These are phyloP conservation scores for Cordyceps cateniannulata DNA, from an alignment of 2,329 filamentous ascomycete genomes.

Conservation along the genomic window DNA sequence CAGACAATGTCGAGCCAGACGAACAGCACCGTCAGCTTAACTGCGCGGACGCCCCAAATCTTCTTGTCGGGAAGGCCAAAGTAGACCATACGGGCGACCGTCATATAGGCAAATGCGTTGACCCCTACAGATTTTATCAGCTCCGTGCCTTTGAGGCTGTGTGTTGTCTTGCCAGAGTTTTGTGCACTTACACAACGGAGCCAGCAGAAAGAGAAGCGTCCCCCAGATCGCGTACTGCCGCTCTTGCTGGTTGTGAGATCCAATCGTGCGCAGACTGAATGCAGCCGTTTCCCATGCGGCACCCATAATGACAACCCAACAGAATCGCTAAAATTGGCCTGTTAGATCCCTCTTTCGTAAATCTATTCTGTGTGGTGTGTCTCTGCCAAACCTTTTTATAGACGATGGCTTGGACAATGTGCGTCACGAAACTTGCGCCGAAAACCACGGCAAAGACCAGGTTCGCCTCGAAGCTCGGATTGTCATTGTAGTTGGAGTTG, in stretches of 20 bases:
- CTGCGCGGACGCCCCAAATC: slow-evolving; percentile 28
- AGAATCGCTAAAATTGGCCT: slow-evolving; percentile 22
- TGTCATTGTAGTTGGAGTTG: slow-evolving; percentile 26
- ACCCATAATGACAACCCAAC: slow-evolving; percentile 36
- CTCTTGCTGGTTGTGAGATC: slow-evolving; percentile 32
- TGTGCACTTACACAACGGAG: slow-evolving; percentile 30
- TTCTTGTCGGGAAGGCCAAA: slow-evolving; percentile 31
- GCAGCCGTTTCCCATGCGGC: slow-evolving; percentile 31
- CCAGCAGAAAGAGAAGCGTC: slow-evolving; percentile 33
- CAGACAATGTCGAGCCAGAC: slow-evolving; percentile 41
- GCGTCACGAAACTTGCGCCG: slow-evolving; percentile 21
- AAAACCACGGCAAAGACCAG: slow-evolving; percentile 26
- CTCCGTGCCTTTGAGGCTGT: neutral
- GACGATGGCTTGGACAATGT: slow-evolving; percentile 23
- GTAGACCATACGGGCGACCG: slow-evolving; percentile 33
- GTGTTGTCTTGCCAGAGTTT: neutral
- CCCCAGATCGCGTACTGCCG: slow-evolving; percentile 24
- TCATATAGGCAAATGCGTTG: slow-evolving; percentile 40
- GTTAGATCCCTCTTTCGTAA: neutral
- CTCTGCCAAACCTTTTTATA: slow-evolving; percentile 24
- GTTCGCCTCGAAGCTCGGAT: slow-evolving; percentile 29
- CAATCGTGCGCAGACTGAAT: slow-evolving; percentile 31
- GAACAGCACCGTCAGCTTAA: slow-evolving; percentile 37
- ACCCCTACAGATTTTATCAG: slow-evolving; percentile 25
- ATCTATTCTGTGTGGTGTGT: too few relatives aligned